Evolutionary conservation across 1,284 basidiomycete species (phyloP), one percentile per base, ranked within the genome.

Genomic region (Moesziomyces antarcticus): DNA sequence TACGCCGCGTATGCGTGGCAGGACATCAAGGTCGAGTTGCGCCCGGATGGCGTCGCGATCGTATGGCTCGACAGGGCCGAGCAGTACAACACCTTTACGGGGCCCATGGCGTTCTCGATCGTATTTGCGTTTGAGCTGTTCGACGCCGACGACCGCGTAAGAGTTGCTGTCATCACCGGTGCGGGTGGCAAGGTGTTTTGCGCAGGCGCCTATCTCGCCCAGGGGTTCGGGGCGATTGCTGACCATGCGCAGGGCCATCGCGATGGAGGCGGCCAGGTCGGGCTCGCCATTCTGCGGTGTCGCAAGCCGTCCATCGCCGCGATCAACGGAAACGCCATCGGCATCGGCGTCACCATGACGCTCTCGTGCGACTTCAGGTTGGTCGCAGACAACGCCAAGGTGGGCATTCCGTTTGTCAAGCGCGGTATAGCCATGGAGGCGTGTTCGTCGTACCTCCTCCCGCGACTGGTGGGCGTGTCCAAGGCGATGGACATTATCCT

Each of bases 371-470:
- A 78, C 21, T 72, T 77, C 20, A 42, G 77, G 6, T 21, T 77
- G 35, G 50, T 73, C 9, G 63, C 67, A 1, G 54, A 73, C 0
- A 69, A 58, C 22, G 77, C 79, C 20, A 80, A 79, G 35, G 59
- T 80, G 13, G 79, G 57, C 3, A 68, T 78, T n/a, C 77, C 78
- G 2, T 80, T 80, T 30, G 65, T 64, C 3, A 75, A 80, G 51
- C 33, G 79, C 9, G 79, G 79, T 6, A 80, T 80, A 25, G 65
- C 79, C 3, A 68, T 78, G 55, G 79, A 80, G 42, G 79, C 75
- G 4, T 63, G 57, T 18, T 72, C 63, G 20, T 56, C 57, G 5
- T 80, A 73, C 60, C 50, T 77, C 8, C 53, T 80, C 1, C 79
- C 79, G 11, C 30, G 73, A 2, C 52, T 80, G 10, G 56, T 80